These are phyloP conservation scores for Suillus variegatus DNA, from an alignment of 768 basidiomycete species.

Conservation along the genomic window DNA sequence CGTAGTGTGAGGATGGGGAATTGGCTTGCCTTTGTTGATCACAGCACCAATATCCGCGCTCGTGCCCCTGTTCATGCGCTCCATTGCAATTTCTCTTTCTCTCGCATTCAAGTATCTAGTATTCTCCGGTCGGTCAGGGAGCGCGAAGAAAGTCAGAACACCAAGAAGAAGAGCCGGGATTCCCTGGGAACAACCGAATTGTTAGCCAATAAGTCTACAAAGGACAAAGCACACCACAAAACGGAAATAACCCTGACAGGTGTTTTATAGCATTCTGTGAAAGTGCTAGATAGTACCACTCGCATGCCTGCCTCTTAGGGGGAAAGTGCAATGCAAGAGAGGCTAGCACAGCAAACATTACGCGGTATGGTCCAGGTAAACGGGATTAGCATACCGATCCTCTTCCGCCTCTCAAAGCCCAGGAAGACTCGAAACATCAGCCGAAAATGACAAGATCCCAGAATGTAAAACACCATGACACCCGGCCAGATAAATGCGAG, in stretches of 20 bases:
- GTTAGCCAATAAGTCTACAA: neutral
- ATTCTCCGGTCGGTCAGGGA: slow-evolving; percentile 74
- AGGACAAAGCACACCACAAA: neutral
- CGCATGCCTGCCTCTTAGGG: neutral
- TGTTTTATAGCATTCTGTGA: neutral
- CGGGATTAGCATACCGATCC: neutral
- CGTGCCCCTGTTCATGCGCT: slow-evolving; percentile 65
- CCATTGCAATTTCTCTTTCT: slow-evolving; percentile 61
- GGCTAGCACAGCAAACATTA: neutral
- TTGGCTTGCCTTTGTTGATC: slow-evolving; percentile 56
- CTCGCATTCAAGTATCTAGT: slow-evolving; percentile 54
- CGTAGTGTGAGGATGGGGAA: neutral
- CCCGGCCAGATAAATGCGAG: neutral
- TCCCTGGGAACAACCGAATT: slow-evolving; percentile 43
- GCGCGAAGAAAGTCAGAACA: slow-evolving; percentile 50
- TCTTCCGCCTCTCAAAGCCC: neutral
- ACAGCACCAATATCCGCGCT: slow-evolving; percentile 66
- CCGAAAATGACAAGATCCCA: neutral
- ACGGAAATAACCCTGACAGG: neutral
- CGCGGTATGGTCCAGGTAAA: too few species aligned
- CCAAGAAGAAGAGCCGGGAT: slow-evolving; percentile 68
- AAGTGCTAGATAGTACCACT: neutral
- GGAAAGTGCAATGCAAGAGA: neutral
- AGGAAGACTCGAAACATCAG: neutral
- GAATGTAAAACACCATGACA: neutral